Evolutionary conservation across 306 rosid genomes (phyloP).

Genomic region (Vigna unguiculata): DNA sequence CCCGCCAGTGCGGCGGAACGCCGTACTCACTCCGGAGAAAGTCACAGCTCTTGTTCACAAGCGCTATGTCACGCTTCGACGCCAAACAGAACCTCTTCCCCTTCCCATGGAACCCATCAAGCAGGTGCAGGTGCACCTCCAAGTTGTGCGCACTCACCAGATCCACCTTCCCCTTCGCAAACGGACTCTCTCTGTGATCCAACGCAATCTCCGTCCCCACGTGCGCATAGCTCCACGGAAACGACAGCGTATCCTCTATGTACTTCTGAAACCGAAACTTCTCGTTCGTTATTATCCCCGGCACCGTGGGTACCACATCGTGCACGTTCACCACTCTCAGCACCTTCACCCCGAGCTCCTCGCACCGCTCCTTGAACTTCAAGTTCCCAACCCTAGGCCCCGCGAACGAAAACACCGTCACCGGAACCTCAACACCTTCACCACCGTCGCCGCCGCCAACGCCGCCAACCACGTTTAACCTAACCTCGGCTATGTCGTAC

Average conservation of each 20-base stretch:
- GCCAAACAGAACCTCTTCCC: constrained; percentile 48
- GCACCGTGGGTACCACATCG: constrained; percentile 69
- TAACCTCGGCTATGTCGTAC: constrained; percentile 69
- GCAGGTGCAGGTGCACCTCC: constrained; percentile 64
- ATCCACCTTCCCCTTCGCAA: constrained; percentile 56
- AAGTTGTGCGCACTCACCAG: constrained; percentile 66
- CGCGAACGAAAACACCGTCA: constrained; percentile 66
- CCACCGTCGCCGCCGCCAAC: neutral
- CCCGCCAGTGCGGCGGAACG: constrained; percentile 70
- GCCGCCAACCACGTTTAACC: constrained; percentile 37
- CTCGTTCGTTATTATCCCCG: constrained; percentile 72
- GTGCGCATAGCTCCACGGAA: constrained; percentile 86
- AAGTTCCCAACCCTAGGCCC: constrained; percentile 82
- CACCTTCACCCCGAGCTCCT: constrained; percentile 72
- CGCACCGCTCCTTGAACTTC: constrained; percentile 67
- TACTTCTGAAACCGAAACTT: constrained; percentile 66
- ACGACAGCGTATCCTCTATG: constrained; percentile 58
- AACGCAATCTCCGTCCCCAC: constrained; percentile 64
- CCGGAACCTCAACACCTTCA: constrained; percentile 25
- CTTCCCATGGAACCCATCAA: constrained; percentile 69
- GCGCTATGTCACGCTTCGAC: constrained; percentile 60
- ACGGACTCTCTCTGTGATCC: constrained; percentile 65
- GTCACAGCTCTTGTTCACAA: constrained; percentile 68
- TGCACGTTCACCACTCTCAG: constrained; percentile 66
- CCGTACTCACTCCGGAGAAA: constrained; percentile 51